Evolutionary conservation across 805 yeast species (phyloP), one percentile per base, ranked within the genome.

Genomic region (Ogataea ganodermae): DNA sequence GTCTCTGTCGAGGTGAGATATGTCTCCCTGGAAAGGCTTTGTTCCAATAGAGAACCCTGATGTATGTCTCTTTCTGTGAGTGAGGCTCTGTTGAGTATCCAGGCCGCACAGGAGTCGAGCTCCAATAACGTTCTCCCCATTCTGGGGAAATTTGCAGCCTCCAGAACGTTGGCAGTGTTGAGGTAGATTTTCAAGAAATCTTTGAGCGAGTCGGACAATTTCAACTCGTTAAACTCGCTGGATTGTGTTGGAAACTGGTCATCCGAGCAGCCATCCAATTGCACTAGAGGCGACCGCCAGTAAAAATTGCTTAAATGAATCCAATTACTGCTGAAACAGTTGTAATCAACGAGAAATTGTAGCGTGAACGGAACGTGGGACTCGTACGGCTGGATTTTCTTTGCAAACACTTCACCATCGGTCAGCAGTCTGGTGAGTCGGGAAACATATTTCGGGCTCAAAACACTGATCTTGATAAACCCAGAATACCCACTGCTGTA

Each of bases 261-360:
- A 22, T 43, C 52, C 14, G 24, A 18, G 3, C 3, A 22, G 1
- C 40, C 50, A 6, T 51, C 52, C 3, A 53, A 14, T 5, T 48
- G 45, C 20, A 63, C 65, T 6, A 78, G 56, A 0, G 95, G 94
- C 3, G 68, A 59, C 44, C 96, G 63, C 62, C 86, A 84, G 51
- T 67, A 76, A 20, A 78, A 67, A 3, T 68, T 53, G 2, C 62
- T 57, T 1, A 84, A 47, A 14, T 74, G 67, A 18, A 91, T 50
- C 92, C 96, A 88, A 4, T 84, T 82, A 64, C 97, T 88, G 1
- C 96, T 95, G 60, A 76, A 88, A 24, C 92, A 65, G 60, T 92
- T 91, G 66, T 76, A 89, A 61, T 94, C 99, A 0, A 86, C 73
- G 22, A 89, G 63, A 59, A 92, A 89, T 60, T 94, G 97, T 6